These are phyloP conservation scores for Gloeophyllum trabeum DNA, from an alignment of 768 basidiomycete species.

Conservation along the genomic window DNA sequence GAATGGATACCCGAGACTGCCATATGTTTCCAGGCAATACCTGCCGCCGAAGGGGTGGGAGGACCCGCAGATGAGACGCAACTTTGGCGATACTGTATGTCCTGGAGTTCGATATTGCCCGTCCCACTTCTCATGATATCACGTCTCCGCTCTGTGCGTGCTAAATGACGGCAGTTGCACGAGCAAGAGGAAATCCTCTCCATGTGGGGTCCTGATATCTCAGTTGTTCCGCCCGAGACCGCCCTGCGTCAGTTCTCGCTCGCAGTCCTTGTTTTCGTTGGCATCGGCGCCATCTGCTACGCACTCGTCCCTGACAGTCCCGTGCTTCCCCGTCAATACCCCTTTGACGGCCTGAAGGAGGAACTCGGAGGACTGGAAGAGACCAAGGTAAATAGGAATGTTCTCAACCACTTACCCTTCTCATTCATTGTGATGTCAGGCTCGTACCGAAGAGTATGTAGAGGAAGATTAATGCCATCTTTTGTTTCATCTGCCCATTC, in stretches of 20 bases:
- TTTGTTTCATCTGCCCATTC: too few relatives aligned
- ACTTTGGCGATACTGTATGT: constrained; percentile 70
- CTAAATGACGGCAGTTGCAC: constrained; percentile 70
- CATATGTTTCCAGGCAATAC: constrained; percentile 52
- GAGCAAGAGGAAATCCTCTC: constrained; percentile 73
- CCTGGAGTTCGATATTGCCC: neutral
- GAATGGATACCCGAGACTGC: constrained; percentile 63
- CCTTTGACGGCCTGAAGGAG: constrained; percentile 59
- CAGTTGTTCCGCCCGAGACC: constrained; percentile 42
- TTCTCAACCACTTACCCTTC: neutral
- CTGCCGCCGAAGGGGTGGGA: constrained; percentile 63
- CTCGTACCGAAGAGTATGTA: constrained; percentile 7
- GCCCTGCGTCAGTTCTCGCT: constrained; percentile 59
- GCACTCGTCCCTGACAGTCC: constrained; percentile 49
- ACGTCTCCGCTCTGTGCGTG: neutral
- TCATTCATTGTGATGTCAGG: constrained; percentile 4
- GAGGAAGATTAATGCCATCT: constrained; percentile 7
- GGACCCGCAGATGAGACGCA: constrained; percentile 65
- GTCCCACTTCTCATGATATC: neutral
- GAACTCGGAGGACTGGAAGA: constrained; percentile 74
- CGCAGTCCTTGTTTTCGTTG: constrained; percentile 50
- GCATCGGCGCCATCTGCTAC: constrained; percentile 46
- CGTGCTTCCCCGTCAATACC: constrained; percentile 63
- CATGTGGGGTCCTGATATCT: constrained; percentile 82
- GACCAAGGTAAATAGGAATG: constrained; percentile 48